These are phyloP conservation scores for Cutaneotrichosporon dermatis DNA, from an alignment of 1,284 basidiomycete genomes.

Conservation along the genomic window DNA sequence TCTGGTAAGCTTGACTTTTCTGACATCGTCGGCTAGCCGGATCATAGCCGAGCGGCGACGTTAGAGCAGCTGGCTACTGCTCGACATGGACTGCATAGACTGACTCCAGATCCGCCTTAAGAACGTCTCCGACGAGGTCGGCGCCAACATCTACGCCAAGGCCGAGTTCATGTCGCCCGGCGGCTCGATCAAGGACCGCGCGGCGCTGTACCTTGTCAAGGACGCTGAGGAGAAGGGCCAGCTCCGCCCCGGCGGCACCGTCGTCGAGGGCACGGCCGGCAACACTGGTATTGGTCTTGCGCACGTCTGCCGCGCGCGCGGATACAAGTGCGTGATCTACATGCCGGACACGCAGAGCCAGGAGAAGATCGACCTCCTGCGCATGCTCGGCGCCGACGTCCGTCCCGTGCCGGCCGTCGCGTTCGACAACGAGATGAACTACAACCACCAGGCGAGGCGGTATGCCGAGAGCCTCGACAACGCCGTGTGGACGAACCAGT, in stretches of 20 bases:
- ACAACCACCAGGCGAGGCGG: conserved; percentile 95
- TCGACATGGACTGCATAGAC: too few species aligned
- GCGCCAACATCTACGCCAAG: conserved; percentile 87
- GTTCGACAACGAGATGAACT: conserved; percentile 93
- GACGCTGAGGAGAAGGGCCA: conserved; percentile 78
- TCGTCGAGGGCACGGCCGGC: conserved; percentile 98
- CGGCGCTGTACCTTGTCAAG: conserved; percentile 81
- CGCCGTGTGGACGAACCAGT: conserved; percentile 98
- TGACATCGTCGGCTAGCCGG: too few species aligned
- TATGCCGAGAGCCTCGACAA: conserved; percentile 79
- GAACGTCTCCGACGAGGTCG: conserved; percentile 77
- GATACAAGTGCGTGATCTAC: conserved; percentile 99
- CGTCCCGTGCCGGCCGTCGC: conserved; percentile 93
- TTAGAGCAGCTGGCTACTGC: too few species aligned
- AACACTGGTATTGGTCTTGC: conserved; percentile 97
- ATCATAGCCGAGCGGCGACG: too few species aligned
- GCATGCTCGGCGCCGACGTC: conserved; percentile 96
- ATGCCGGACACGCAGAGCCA: conserved; percentile 97
- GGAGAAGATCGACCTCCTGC: conserved; percentile 95
- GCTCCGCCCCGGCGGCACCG: conserved; percentile 83
- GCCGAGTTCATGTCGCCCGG: conserved; percentile 98
- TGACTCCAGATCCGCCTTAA: conserved; percentile 70
- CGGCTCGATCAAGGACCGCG: conserved; percentile 98
- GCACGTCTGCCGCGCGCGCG: conserved; percentile 82
- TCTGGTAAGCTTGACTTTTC: conserved; percentile 56